A percentile compares a stretch with the other conserved stretches of the same genome.
Evolutionary conservation across 164 flowering plant species (phyloP).

Genomic region (Cinnamomum chago): DNA sequence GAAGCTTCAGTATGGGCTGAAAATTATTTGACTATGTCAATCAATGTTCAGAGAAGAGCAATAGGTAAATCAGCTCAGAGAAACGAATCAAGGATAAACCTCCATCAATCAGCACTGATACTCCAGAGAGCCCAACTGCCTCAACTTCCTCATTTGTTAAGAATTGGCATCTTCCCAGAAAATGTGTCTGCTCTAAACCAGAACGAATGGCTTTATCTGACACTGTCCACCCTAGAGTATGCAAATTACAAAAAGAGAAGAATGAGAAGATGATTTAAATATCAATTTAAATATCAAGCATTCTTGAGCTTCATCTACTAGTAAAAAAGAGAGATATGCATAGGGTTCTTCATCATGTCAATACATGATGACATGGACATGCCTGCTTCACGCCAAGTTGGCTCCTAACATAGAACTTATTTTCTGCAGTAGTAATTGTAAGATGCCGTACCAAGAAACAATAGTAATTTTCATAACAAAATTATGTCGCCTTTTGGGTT

Average conservation of each 20-base stretch:
- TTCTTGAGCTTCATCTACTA: background rate
- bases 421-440: background rate
- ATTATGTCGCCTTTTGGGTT: background rate
- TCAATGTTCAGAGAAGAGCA: conserved; percentile 1
- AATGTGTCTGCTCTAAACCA: conserved; percentile 62
- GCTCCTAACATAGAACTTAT: background rate
- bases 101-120: conserved; percentile 79
- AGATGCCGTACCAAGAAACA: background rate
- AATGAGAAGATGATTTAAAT: background rate
- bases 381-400: background rate
- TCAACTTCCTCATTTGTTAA: conserved; percentile 50
- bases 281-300: background rate
- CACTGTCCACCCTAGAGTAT: conserved; percentile 52
- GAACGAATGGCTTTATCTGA: conserved; percentile 61
- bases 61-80: background rate
- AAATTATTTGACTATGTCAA: conserved; percentile 4
- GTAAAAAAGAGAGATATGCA: too few relatives aligned
- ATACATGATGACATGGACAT: background rate
- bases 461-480: too few relatives aligned
- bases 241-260: background rate
- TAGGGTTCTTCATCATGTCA: background rate
- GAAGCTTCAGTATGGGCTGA: conserved; percentile 96
- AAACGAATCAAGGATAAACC: conserved; percentile 32
- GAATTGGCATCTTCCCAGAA: conserved; percentile 86
- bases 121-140: conserved; percentile 54